phyloP scores from a whole-genome alignment of 495 filamentous ascomycete species.

The Trichocladium uniseriatum region DNA sequence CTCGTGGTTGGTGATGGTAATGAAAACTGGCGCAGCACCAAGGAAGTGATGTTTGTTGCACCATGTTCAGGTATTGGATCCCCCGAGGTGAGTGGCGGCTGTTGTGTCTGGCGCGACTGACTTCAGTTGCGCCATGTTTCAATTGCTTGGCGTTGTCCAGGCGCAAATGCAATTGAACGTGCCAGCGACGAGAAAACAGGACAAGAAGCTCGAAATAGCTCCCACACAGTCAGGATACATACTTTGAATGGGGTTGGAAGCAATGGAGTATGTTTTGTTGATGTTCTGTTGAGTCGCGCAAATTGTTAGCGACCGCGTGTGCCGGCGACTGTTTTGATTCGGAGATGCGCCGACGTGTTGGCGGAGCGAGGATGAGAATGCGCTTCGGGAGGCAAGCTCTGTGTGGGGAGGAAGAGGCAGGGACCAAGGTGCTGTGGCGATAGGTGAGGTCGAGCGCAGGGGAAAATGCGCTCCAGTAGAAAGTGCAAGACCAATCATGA shows the following conservation, averaged over 20 bases:
- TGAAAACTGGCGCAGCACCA: not conserved
- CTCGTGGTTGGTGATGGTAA: no score
- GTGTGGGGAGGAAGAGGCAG: constrained; percentile 2
- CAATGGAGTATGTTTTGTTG: constrained; percentile 8
- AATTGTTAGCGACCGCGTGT: constrained; percentile 1
- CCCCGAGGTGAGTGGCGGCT: no score
- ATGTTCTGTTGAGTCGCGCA: constrained; percentile 11
- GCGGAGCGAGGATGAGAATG: constrained; percentile 2
- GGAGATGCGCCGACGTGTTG: constrained; percentile 2
- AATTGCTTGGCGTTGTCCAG: constrained; percentile 1
- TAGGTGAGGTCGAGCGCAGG: constrained; percentile 1
- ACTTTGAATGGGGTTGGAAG: constrained; percentile 16
- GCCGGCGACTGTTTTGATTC: constrained; percentile 5
- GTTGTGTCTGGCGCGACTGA: constrained; percentile 1
- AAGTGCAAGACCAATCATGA: constrained; percentile 3
- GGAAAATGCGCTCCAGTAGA: constrained; percentile 4
- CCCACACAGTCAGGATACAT: constrained; percentile 18
- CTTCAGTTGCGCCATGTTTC: no score
- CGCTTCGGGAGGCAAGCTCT: constrained; percentile 2
- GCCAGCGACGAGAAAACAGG: constrained; percentile 24
- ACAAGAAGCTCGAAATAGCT: constrained; percentile 27
- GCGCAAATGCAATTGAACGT: constrained; percentile 32
- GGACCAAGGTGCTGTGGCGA: constrained; percentile 7
- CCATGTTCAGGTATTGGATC: not conserved
- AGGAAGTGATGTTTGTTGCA: constrained; percentile 2